These are phyloP conservation scores for Solanum hybrid DNA, from an alignment of 305 asterid genomes.

Conservation along the genomic window DNA sequence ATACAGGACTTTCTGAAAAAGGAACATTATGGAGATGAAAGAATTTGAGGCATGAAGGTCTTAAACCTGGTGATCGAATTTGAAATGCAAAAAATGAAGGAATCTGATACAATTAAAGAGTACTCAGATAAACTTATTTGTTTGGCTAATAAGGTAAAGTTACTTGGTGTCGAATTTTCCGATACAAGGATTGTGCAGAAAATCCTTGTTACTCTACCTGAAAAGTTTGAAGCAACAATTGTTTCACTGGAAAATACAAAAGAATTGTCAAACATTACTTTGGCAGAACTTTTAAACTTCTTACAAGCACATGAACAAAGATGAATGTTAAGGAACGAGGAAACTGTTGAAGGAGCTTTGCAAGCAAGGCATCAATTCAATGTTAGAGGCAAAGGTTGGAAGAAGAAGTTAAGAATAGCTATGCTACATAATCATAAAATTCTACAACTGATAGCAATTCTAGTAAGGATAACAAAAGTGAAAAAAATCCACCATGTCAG, in stretches of 20 bases:
- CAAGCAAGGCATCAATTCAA: not conserved
- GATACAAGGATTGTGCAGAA: not conserved
- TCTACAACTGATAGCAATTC: not conserved
- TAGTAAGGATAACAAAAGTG: not conserved
- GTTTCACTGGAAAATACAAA: not conserved
- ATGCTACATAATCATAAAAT: not conserved
- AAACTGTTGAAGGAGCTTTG: not conserved
- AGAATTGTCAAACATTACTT: constrained; percentile 2
- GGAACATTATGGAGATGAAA: not conserved
- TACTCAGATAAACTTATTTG: not conserved
- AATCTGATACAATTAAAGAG: not conserved
- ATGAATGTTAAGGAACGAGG: not conserved
- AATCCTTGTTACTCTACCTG: not conserved
- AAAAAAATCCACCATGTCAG: not conserved
- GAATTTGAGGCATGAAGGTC: not conserved
- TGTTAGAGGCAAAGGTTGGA: not conserved
- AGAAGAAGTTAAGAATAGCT: not conserved
- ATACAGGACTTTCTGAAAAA: not conserved
- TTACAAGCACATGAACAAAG: not conserved
- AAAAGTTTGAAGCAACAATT: not conserved
- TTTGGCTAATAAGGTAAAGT: not conserved
- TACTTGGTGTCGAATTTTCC: not conserved
- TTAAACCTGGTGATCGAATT: not conserved
- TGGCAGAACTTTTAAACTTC: not conserved
- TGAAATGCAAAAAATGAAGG: not conserved